Evolutionary conservation across 208 protist genomes (phyloP).

Genomic region (Trichomonas gallinae): DNA sequence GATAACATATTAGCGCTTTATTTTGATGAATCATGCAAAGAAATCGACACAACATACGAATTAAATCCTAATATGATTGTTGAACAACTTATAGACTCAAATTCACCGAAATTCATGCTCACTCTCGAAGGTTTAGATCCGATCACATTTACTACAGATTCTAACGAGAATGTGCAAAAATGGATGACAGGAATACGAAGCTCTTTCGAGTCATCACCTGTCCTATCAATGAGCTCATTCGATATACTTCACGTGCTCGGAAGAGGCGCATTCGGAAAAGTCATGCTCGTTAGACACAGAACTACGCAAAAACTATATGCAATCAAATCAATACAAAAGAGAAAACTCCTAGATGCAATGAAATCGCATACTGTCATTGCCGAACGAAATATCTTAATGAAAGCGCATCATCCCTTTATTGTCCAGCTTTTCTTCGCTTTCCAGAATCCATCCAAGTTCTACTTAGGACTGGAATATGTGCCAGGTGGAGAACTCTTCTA

Average conservation of each 20-base stretch:
- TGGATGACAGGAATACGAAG: not conserved
- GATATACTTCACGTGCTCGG: conserved; percentile 53
- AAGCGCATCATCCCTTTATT: conserved; percentile 49
- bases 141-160: not conserved
- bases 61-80: not conserved
- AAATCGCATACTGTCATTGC: conserved; percentile 24
- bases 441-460: conserved; percentile 49
- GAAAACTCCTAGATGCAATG: not conserved
- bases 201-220: not conserved
- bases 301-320: conserved; percentile 43
- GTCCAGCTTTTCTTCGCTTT: conserved; percentile 52
- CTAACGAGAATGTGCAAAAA: not conserved
- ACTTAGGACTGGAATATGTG: conserved; percentile 50
- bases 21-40: too few species aligned
- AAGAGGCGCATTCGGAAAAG: conserved; percentile 56
- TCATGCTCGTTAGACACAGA: conserved; percentile 42
- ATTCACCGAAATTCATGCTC: not conserved
- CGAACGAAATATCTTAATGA: conserved; percentile 47
- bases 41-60: not conserved
- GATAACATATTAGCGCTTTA: too few species aligned
- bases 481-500: conserved; percentile 58
- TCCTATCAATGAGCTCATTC: conserved; percentile 38
- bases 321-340: conserved; percentile 52
- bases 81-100: not conserved
- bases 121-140: not conserved